phyloP scores from a whole-genome alignment of 2,329 filamentous ascomycete genomes.

The Cytospora piceae region DNA sequence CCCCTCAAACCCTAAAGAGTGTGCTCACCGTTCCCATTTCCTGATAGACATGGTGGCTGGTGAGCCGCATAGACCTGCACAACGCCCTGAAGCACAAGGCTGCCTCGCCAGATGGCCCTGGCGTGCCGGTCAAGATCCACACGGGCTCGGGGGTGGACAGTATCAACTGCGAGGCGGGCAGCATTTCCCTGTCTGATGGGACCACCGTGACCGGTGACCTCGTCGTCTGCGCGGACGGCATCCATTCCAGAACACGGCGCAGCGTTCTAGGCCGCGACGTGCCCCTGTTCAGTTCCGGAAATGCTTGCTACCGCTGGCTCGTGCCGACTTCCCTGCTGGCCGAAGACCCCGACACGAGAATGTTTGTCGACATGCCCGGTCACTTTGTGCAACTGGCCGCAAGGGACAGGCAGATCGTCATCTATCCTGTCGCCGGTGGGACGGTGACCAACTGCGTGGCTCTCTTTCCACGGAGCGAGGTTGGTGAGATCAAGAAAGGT shows the following conservation, averaged over 20 bases:
- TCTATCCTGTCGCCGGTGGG: slow-evolving; percentile 24
- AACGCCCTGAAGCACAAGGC: slow-evolving; percentile 22
- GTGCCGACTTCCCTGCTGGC: slow-evolving; percentile 16
- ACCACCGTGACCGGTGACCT: slow-evolving; percentile 24
- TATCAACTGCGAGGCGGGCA: slow-evolving; percentile 23
- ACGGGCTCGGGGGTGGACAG: slow-evolving; percentile 2
- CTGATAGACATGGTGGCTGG: slow-evolving; percentile 23
- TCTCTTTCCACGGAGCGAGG: slow-evolving; percentile 21
- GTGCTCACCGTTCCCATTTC: background rate
- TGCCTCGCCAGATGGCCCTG: slow-evolving; percentile 9
- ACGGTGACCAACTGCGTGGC: slow-evolving; percentile 19
- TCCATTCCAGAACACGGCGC: slow-evolving; percentile 21
- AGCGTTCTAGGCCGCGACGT: slow-evolving; percentile 10
- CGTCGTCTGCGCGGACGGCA: slow-evolving; percentile 26
- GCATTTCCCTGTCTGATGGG: slow-evolving; percentile 20
- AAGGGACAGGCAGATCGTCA: slow-evolving; percentile 5
- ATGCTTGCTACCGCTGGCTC: slow-evolving; percentile 26
- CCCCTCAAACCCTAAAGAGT: background rate
- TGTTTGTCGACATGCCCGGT: slow-evolving; percentile 15
- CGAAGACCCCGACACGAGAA: slow-evolving; percentile 10
- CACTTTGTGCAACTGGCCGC: slow-evolving; percentile 16
- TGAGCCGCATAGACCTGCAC: slow-evolving; percentile 25
- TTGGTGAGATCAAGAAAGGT: slow-evolving; percentile 27
- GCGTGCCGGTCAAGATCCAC: slow-evolving; percentile 23
- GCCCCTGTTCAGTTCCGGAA: slow-evolving; percentile 13